Evolutionary conservation across 331 rosid species (phyloP), one percentile per base, ranked within the genome.

Genomic region (Erythrophleum ivorense): DNA sequence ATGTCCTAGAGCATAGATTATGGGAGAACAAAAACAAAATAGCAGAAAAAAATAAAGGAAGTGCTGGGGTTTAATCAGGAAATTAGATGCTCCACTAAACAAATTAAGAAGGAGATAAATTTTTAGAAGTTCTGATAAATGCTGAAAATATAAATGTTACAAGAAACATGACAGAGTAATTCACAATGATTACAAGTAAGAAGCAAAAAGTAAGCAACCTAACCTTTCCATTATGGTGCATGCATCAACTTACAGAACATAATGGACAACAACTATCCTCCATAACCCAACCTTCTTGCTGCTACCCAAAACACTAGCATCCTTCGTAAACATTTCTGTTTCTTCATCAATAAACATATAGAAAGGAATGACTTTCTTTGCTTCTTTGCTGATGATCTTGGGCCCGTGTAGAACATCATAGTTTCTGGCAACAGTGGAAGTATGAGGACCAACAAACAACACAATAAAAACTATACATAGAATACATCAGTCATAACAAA

Each of bases 381-480:
- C 91, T 82, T 83, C 86, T 64, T 76, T 86, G 83, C 95, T 92
- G 78, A 94, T 78, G 68, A 92, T 91, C 86, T 74, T 85, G 69
- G 98, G 98, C 81, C 92, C 97, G 80, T 94, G 97, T 79, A 94
- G 73, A 75, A 92, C 85, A 84, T 94, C 98, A 83, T 94, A 94
- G 85, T 94, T 94, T 85, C 98, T 94, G 85, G 76, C 65, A 89
- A 75, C 53, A 11, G 52, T 48, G 52, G 50, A 85, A 74, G 60
- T 31, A 76, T 82, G 73, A 91, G 90, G 75, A 84, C 57, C 73
- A 81, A 71, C 71, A 52, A 81, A 78, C 71, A 71, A 45, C 38
- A 81, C 21, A 9, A 78, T 43, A 62, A 40, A 68, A 77, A 69
- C 21, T 14, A 63, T n/a, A 34, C 34, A 36, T 11, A 55, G 71